These are phyloP conservation scores for Penicillium janthinellum DNA, from an alignment of 2,329 filamentous ascomycete genomes.

Conservation along the genomic window DNA sequence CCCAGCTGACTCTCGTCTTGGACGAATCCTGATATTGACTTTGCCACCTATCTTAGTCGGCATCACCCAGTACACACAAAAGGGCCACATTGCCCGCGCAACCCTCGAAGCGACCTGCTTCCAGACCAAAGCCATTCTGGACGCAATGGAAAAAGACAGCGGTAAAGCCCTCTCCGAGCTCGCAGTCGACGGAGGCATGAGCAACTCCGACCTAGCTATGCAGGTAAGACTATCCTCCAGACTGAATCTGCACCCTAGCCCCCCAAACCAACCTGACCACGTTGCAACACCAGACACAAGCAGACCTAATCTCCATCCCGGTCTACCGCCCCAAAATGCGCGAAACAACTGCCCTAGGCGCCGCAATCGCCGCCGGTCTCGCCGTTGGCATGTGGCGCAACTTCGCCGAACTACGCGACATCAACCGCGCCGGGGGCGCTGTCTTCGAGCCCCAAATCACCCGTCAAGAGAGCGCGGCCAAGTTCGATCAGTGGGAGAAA, in stretches of 20 bases:
- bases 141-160: slow-evolving; percentile 87
- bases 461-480: slow-evolving; percentile 55
- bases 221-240: slow-evolving; percentile 52
- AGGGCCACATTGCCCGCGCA: slow-evolving; percentile 83
- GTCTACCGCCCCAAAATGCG: slow-evolving; percentile 85
- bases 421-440: slow-evolving; percentile 70
- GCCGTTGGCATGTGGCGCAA: slow-evolving; percentile 76
- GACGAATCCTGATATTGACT: slow-evolving; percentile 1
- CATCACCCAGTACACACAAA: slow-evolving; percentile 81
- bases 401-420: slow-evolving; percentile 70
- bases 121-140: slow-evolving; percentile 87
- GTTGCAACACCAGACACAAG: slow-evolving; percentile 62
- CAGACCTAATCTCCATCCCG: slow-evolving; percentile 79
- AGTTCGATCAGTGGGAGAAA: slow-evolving; percentile 70
- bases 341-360: slow-evolving; percentile 85
- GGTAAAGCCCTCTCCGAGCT: slow-evolving; percentile 73
- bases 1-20: background rate
- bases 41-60: slow-evolving; percentile 56
- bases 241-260: background rate
- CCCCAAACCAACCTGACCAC: background rate
- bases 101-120: slow-evolving; percentile 90
- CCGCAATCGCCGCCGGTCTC: slow-evolving; percentile 86
- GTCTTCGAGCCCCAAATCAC: slow-evolving; percentile 68
- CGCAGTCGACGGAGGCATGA: slow-evolving; percentile 86
- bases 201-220: slow-evolving; percentile 87